Evolutionary conservation across 148 eudicot genomes (phyloP), one percentile per base, ranked within the genome.

Genomic region (Hydrangea macrophylla): DNA sequence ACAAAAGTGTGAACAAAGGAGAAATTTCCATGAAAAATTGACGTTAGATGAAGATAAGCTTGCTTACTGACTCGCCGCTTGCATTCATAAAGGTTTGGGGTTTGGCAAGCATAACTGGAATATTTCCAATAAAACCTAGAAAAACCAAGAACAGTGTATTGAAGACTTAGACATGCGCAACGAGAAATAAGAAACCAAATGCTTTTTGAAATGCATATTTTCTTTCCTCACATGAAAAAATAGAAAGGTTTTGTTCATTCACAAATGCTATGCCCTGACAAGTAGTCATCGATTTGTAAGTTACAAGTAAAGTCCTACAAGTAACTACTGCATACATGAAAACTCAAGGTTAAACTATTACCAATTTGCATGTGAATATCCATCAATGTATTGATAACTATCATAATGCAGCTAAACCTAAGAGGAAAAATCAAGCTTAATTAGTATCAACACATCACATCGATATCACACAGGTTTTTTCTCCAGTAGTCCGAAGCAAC

Each of bases 51-150:
- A 37, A 69, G 85, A 60, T 44, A 59, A 81, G 88, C 70, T 76
- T 86, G 90, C 97, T 90, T 90, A 94, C 99, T 76, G 99, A 94
- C 88, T 90, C 89, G 85, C 99, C 99, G 68, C 99, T 90, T 57
- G 80, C 84, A 81, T 94, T 94, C 99, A 94, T 90, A 64, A 77
- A 90, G 36, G 99, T 90, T 78, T 94, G 99, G 10, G 99, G 97
- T 81, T 90, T 94, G 63, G 91, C 86, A 77, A 94, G 92, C 74
- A 94, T 75, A 75, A 90, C 81, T 11, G 99, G 97, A 62, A 80
- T 75, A 64, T 85, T 82, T 68, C 96, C 93, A 78, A 90, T 84
- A 44, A 63, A 72, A 64, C 99, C 99, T 94, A 82, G 26, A 59
- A 51, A 44, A 48, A 15, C 15, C 22, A 48, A 48, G n/a, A 48